phyloP scores from a whole-genome alignment of 345 rosid species.

The Triadica sebifera region DNA sequence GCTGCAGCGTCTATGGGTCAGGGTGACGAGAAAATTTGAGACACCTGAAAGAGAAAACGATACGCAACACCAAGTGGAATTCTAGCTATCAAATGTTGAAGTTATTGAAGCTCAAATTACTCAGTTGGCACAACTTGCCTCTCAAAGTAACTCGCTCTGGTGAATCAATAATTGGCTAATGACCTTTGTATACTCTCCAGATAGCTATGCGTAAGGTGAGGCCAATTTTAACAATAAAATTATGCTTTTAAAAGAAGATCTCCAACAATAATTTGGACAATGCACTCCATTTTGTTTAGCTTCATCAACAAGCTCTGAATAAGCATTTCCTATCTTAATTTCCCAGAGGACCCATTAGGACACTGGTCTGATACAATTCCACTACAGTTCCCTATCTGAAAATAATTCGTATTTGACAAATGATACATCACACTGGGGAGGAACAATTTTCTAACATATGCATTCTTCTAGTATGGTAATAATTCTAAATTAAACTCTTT shows the following conservation, averaged over 20 bases:
- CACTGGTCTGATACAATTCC: slow-evolving; percentile 2
- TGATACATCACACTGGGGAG: neutral
- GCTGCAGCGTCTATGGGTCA: too few relatives aligned
- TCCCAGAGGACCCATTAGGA: neutral
- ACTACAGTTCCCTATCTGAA: neutral
- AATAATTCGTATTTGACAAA: neutral
- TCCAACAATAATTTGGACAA: neutral
- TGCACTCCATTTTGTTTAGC: neutral
- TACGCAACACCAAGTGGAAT: too few relatives aligned
- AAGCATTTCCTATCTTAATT: neutral
- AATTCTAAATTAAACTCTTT: neutral
- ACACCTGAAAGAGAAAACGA: too few relatives aligned
- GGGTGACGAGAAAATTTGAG: too few relatives aligned
- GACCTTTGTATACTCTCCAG: too few relatives aligned
- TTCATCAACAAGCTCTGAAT: neutral
- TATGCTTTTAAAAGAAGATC: neutral
- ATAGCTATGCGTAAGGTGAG: too few relatives aligned
- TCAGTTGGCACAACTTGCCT: too few relatives aligned
- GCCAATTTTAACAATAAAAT: neutral
- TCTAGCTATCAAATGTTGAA: too few relatives aligned
- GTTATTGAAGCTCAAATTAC: too few relatives aligned
- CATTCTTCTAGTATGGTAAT: slow-evolving; percentile 1
- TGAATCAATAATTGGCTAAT: too few relatives aligned
- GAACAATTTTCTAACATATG: neutral
- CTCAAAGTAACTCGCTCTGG: too few relatives aligned